Evolutionary conservation across 75 land plant genomes (phyloP).

Genomic region (Selaginella moellendorffii): DNA sequence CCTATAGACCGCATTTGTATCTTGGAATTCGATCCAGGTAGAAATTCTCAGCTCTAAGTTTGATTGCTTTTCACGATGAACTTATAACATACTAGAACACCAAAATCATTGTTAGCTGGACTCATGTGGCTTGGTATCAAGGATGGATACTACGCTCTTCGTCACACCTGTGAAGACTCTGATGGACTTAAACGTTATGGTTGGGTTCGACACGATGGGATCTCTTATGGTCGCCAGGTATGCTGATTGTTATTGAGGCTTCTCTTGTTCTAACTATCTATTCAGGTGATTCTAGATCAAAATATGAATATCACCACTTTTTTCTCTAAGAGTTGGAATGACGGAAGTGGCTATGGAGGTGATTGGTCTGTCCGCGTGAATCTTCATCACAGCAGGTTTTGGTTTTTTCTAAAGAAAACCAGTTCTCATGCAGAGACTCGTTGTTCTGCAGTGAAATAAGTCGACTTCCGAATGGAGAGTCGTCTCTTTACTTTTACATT

Average conservation of each 20-base stretch:
- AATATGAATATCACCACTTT: constrained; percentile 42
- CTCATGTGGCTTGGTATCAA: constrained; percentile 89
- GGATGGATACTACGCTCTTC: constrained; percentile 48
- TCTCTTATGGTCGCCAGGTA: constrained; percentile 76
- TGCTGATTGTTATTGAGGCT: not conserved
- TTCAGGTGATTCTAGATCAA: constrained; percentile 50
- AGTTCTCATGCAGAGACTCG: too few relatives aligned
- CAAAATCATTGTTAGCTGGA: constrained; percentile 70
- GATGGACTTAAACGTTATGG: constrained; percentile 76
- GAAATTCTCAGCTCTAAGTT: too few relatives aligned
- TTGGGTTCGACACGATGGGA: constrained; percentile 82
- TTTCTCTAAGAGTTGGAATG: constrained; percentile 49
- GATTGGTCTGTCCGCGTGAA: constrained; percentile 83
- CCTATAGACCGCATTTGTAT: constrained; percentile 81
- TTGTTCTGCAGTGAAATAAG: too few relatives aligned
- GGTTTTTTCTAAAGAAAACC: too few relatives aligned
- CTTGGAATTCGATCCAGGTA: constrained; percentile 91
- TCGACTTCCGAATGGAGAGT: not conserved
- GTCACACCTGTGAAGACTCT: constrained; percentile 82
- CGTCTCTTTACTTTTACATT: constrained; percentile 73
- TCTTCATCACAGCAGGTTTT: constrained; percentile 34
- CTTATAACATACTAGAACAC: constrained; percentile 40
- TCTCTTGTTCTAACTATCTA: not conserved
- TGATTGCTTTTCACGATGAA: not conserved
- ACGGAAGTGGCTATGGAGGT: constrained; percentile 89